phyloP scores from a whole-genome alignment of 1,284 basidiomycete genomes.

The Marasmius oreades region DNA sequence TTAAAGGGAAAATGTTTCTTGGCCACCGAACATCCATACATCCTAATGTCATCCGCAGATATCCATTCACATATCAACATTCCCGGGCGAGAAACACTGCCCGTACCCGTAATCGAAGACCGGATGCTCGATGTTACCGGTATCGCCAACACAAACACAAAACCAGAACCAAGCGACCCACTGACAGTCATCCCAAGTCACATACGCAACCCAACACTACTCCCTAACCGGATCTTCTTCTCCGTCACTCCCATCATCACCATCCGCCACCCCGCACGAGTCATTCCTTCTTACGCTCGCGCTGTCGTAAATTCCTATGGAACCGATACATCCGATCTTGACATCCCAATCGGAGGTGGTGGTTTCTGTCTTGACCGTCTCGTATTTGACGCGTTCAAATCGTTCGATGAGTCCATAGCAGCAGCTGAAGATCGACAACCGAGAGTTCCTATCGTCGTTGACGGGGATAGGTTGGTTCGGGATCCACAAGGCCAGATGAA shows the following conservation, averaged over 20 bases:
- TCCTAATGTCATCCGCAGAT: background rate
- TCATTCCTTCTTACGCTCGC: background rate
- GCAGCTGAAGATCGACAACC: background rate
- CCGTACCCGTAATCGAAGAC: background rate
- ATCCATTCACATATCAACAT: no score
- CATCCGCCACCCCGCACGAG: background rate
- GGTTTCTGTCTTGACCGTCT: constrained; percentile 1
- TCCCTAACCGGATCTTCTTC: background rate
- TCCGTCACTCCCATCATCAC: background rate
- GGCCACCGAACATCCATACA: background rate
- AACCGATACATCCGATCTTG: background rate
- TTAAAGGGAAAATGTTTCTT: background rate
- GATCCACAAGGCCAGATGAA: background rate
- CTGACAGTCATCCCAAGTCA: background rate
- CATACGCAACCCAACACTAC: background rate
- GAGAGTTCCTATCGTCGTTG: constrained; percentile 5
- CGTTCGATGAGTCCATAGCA: background rate
- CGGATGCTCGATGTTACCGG: background rate
- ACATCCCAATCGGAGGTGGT: background rate
- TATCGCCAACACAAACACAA: no score
- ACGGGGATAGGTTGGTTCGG: constrained; percentile 6
- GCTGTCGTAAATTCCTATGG: background rate
- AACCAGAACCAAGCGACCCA: background rate
- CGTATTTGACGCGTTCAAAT: constrained; percentile 4
- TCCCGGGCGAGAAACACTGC: background rate